These are phyloP conservation scores for Aspergillus sp. DNA, from an alignment of 2,329 filamentous ascomycete species.

Conservation along the genomic window DNA sequence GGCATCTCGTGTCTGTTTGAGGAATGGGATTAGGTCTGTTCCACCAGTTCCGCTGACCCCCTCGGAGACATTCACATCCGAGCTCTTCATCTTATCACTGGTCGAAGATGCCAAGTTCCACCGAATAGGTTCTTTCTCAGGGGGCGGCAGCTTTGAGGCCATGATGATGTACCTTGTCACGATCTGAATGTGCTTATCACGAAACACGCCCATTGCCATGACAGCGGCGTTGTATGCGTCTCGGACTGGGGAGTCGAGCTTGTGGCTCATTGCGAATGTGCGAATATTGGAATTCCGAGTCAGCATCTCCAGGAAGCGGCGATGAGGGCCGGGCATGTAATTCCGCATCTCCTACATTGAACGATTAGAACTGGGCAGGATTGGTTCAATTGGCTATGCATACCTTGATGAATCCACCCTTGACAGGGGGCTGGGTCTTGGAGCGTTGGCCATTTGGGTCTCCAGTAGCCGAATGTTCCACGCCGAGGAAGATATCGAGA, in stretches of 20 bases:
- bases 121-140: slow-evolving; percentile 23
- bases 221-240: slow-evolving; percentile 54
- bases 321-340: slow-evolving; percentile 60
- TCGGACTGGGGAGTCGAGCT: slow-evolving; percentile 40
- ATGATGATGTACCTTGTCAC: slow-evolving; percentile 59
- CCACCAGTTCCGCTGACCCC: slow-evolving; percentile 57
- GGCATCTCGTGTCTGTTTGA: slow-evolving; percentile 57
- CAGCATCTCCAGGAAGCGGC: slow-evolving; percentile 55
- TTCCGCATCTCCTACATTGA: slow-evolving; percentile 54
- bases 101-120: slow-evolving; percentile 53
- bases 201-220: slow-evolving; percentile 50
- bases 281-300: slow-evolving; percentile 52
- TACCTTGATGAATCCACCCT: slow-evolving; percentile 19
- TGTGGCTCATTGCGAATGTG: slow-evolving; percentile 44
- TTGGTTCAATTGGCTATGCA: not conserved
- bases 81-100: slow-evolving; percentile 38
- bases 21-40: slow-evolving; percentile 57
- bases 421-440: slow-evolving; percentile 7
- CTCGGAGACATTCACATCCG: slow-evolving; percentile 35
- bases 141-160: slow-evolving; percentile 37
- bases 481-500: slow-evolving; percentile 57
- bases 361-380: slow-evolving; percentile 1
- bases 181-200: slow-evolving; percentile 58
- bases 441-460: slow-evolving; percentile 23
- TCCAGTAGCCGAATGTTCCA: slow-evolving; percentile 51